These are phyloP conservation scores for Neofusicoccum laricinum DNA, from an alignment of 2,329 filamentous ascomycete genomes.

Conservation along the genomic window DNA sequence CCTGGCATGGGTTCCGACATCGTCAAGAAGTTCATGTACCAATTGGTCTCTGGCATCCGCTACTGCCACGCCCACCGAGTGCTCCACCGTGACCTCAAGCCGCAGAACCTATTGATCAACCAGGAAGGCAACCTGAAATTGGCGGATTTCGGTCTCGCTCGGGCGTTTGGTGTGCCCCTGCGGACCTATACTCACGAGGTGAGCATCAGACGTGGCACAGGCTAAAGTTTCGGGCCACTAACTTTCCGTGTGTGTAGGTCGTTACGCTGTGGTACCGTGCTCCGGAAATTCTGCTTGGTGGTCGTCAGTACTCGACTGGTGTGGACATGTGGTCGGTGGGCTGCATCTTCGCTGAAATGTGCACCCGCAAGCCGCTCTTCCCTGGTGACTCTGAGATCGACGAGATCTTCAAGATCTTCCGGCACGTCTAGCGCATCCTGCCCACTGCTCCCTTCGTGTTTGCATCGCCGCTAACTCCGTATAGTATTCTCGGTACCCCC, in stretches of 20 bases:
- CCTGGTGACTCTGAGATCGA: conserved; percentile 91
- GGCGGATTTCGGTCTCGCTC: conserved; percentile 84
- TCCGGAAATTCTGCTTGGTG: conserved; percentile 85
- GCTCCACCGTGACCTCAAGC: conserved; percentile 84
- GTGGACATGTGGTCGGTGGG: conserved; percentile 96
- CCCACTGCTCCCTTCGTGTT: neutral
- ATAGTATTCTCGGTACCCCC: conserved; percentile 72
- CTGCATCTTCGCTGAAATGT: conserved; percentile 96
- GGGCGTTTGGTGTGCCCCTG: conserved; percentile 86
- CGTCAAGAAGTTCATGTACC: conserved; percentile 90
- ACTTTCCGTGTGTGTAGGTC: conserved; percentile 50
- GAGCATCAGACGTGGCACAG: conserved; percentile 16
- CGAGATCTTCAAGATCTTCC: conserved; percentile 93
- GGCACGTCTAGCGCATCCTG: conserved; percentile 49
- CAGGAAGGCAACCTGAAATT: conserved; percentile 85
- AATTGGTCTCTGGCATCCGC: conserved; percentile 77
- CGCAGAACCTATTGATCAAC: conserved; percentile 85
- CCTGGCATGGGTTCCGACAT: conserved; percentile 75
- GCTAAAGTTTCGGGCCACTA: conserved; percentile 12
- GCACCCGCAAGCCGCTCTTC: conserved; percentile 87
- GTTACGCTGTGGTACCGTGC: conserved; percentile 92
- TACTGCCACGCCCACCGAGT: conserved; percentile 90
- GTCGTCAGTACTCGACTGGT: conserved; percentile 87
- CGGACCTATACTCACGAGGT: conserved; percentile 90
- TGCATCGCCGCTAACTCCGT: conserved; percentile 36